Conservation (phyloP, 306 rosid species). For the Urtica urens region DNA sequence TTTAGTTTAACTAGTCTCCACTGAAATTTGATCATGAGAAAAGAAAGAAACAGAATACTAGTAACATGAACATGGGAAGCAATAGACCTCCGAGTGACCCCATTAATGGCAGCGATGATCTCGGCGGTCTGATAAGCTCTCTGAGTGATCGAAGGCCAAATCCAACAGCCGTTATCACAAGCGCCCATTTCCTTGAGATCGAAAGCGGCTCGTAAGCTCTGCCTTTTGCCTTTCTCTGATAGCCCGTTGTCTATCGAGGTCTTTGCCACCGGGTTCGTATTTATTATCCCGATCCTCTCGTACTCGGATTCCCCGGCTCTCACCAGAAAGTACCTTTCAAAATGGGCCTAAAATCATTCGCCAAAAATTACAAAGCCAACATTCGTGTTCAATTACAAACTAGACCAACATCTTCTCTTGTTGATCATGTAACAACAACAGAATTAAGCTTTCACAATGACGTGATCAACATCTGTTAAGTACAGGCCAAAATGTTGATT, state of each 20-base stretch:
- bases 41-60: too few relatives aligned
- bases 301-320: conserved; percentile 90
- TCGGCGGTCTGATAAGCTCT: conserved; percentile 95
- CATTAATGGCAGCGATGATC: conserved; percentile 71
- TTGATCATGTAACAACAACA: too few relatives aligned
- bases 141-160: conserved; percentile 95
- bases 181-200: conserved; percentile 71
- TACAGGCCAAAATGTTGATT: too few relatives aligned
- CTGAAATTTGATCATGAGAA: too few relatives aligned
- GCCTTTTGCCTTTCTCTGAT: conserved; percentile 74
- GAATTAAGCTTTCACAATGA: too few relatives aligned
- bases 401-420: too few relatives aligned
- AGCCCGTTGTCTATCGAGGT: conserved; percentile 79
- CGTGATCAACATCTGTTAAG: background rate
- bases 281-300: conserved; percentile 70
- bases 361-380: background rate
- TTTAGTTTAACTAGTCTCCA: too few relatives aligned
- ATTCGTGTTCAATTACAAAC: too few relatives aligned
- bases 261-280: conserved; percentile 81
- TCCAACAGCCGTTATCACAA: conserved; percentile 86
- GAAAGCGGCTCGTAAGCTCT: conserved; percentile 49
- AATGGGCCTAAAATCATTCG: conserved; percentile 4
- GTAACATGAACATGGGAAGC: background rate
- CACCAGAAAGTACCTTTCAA: conserved; percentile 67
- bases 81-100: conserved; percentile 56